phyloP scores from a whole-genome alignment of 345 rosid genomes.

The Eucalyptus rudis region DNA sequence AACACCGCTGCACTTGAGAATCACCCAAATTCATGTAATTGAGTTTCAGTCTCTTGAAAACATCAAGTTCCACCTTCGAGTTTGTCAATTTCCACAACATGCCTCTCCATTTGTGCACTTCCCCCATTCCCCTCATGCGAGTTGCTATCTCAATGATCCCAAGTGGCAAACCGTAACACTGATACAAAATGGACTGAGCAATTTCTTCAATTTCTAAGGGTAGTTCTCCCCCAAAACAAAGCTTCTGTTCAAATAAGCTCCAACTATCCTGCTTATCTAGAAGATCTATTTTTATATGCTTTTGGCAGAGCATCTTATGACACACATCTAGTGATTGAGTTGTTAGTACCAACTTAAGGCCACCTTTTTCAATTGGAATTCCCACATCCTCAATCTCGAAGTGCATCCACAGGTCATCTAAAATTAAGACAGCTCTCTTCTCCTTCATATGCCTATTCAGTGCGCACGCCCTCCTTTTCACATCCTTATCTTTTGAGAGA shows the following conservation, averaged over 20 bases:
- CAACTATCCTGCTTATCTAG: fast-evolving
- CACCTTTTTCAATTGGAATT: background rate
- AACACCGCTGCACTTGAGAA: background rate
- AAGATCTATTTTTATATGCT: background rate
- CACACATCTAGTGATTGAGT: background rate
- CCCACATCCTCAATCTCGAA: background rate
- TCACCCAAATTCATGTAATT: background rate
- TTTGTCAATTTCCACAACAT: background rate
- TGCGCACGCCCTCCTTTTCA: background rate
- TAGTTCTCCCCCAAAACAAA: background rate
- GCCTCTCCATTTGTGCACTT: background rate
- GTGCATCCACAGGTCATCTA: background rate
- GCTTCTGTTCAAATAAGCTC: background rate
- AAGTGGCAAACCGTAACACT: constrained; percentile 7
- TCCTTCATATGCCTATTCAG: background rate
- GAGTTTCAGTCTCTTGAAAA: background rate
- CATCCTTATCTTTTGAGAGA: background rate
- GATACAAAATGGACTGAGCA: background rate
- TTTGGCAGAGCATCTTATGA: background rate
- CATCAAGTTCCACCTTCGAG: background rate
- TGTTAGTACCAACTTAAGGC: background rate
- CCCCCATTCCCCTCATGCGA: background rate
- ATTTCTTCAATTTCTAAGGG: background rate
- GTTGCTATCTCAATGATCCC: background rate
- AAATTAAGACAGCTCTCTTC: background rate